Evolutionary conservation across 768 basidiomycete genomes (phyloP).

Genomic region (Amanita thiersii): DNA sequence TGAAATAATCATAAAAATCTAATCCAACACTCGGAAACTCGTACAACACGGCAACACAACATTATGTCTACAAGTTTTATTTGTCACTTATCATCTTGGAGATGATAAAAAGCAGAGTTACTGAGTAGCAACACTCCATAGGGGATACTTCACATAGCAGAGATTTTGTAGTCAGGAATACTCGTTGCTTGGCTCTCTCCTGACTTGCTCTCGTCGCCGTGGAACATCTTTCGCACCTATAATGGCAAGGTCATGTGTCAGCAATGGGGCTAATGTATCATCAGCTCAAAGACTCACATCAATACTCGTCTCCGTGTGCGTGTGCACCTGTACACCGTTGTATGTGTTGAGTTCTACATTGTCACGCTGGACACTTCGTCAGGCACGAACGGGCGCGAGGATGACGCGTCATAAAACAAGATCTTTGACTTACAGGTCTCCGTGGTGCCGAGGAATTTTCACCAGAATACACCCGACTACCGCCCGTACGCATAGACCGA

Average conservation of each 20-base stretch:
- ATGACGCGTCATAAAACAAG: too few relatives aligned
- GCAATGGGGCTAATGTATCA: neutral
- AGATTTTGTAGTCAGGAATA: neutral
- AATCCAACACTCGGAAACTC: too few relatives aligned
- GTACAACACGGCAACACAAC: too few relatives aligned
- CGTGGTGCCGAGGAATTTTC: constrained; percentile 3
- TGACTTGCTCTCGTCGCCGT: neutral
- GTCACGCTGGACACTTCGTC: constrained; percentile 4
- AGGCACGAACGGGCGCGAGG: too few relatives aligned
- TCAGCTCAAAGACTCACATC: constrained; percentile 14
- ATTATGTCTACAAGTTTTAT: too few relatives aligned
- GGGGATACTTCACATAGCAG: neutral
- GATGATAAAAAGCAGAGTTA: too few relatives aligned
- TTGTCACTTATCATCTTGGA: too few relatives aligned
- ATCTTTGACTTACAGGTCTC: constrained; percentile 6
- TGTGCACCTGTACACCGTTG: constrained; percentile 15
- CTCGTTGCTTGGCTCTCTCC: neutral
- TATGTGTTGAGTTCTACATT: constrained; percentile 15
- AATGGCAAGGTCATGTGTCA: neutral
- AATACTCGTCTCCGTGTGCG: constrained; percentile 17
- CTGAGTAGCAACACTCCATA: too few relatives aligned
- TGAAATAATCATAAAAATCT: too few relatives aligned
- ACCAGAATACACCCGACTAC: constrained; percentile 10
- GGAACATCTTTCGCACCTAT: constrained; percentile 5
- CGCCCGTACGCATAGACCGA: constrained; percentile 14